A percentile compares a stretch with the other conserved stretches of the same genome.
phyloP scores from a whole-genome alignment of 176 grass and related monocot species.

The Panicum miliaceum region DNA sequence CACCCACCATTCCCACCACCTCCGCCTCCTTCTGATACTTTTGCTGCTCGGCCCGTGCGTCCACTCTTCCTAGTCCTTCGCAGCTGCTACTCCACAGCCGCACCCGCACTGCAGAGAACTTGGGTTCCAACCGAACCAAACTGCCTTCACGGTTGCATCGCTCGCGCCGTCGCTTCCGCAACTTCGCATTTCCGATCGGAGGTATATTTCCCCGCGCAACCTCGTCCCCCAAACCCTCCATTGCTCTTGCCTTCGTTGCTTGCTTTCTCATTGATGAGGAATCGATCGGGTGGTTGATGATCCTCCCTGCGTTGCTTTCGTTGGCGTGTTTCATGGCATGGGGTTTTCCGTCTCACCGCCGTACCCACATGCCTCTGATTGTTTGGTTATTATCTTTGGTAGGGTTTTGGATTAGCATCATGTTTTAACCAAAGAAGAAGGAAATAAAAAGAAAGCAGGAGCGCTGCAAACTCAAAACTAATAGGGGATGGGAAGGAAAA shows the following conservation, averaged over 20 bases:
- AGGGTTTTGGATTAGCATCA: background rate
- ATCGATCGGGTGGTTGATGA: background rate
- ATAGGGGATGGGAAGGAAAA: background rate
- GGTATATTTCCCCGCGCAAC: background rate
- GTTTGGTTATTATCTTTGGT: background rate
- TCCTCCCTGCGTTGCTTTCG: background rate
- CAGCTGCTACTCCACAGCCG: background rate
- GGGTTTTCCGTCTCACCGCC: background rate
- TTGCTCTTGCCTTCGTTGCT: background rate
- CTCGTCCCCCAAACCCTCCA: background rate
- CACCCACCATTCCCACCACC: background rate
- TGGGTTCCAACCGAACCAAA: background rate
- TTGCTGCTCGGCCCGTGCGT: background rate
- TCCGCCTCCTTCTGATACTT: conserved; percentile 4
- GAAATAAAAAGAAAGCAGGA: background rate
- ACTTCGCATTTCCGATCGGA: background rate
- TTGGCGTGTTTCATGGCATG: background rate
- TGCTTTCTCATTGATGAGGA: background rate
- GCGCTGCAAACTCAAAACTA: background rate
- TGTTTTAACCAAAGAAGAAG: background rate
- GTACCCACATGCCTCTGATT: background rate
- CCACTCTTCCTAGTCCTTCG: no score
- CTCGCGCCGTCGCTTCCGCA: background rate
- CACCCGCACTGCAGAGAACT: background rate
- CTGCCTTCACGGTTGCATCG: background rate